phyloP scores from a whole-genome alignment of 805 yeast species.

The Metschnikowia cubensis region DNA sequence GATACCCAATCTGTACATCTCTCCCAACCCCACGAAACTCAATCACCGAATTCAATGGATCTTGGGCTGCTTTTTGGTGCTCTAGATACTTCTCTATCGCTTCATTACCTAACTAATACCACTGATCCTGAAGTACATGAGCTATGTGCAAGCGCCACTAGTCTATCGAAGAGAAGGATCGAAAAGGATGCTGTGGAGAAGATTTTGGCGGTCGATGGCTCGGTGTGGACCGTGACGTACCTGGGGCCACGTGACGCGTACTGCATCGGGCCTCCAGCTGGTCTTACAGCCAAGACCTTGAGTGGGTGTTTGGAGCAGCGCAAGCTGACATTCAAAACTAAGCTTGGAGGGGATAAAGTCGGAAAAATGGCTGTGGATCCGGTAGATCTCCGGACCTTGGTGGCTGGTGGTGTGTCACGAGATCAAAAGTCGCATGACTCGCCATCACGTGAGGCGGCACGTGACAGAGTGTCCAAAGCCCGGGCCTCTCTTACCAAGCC shows the following conservation, averaged over 20 bases:
- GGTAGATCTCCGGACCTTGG: too few species aligned
- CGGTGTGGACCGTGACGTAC: constrained; percentile 10
- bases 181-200: constrained; percentile 10
- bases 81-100: constrained; percentile 29
- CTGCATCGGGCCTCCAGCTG: constrained; percentile 14
- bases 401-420: not conserved
- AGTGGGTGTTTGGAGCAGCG: constrained; percentile 16
- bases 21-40: too few species aligned
- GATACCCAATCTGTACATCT: not conserved
- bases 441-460: constrained; percentile 11
- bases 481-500: constrained; percentile 28
- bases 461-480: constrained; percentile 9
- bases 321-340: constrained; percentile 16
- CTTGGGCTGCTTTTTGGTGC: constrained; percentile 21
- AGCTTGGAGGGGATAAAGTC: not conserved
- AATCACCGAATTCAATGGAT: not conserved
- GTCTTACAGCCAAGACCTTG: constrained; percentile 11
- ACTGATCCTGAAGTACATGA: constrained; percentile 20
- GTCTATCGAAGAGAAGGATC: constrained; percentile 10
- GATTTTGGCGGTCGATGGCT: constrained; percentile 8
- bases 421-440: not conserved
- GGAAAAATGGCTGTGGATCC: too few species aligned
- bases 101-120: constrained; percentile 33
- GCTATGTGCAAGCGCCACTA: constrained; percentile 14
- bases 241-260: constrained; percentile 11